Conservation (phyloP, 1,139 yeast genomes). For the Hemisphaericaspora subhashii region DNA sequence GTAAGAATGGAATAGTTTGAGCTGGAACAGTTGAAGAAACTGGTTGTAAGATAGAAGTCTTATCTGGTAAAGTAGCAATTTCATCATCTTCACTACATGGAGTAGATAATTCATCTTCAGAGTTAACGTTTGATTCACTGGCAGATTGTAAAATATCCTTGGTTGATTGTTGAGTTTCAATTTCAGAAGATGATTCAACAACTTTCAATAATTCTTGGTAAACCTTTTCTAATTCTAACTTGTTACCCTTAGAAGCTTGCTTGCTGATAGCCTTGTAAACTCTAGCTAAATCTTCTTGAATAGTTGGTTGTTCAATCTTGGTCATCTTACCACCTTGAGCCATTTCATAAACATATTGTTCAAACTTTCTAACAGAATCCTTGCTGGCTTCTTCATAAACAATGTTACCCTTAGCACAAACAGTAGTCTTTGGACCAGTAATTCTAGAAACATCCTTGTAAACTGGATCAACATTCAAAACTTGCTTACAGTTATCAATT, state of each 20-base stretch:
- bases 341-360: conserved; percentile 95
- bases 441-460: conserved; percentile 93
- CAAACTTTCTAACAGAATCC: conserved; percentile 89
- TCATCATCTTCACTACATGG: conserved; percentile 60
- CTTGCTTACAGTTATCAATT: conserved; percentile 93
- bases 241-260: conserved; percentile 65
- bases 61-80: conserved; percentile 79
- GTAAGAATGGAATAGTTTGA: conserved; percentile 93
- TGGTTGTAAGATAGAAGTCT: conserved; percentile 66
- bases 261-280: conserved; percentile 80
- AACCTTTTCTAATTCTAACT: conserved; percentile 75
- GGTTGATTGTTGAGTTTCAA: conserved; percentile 50
- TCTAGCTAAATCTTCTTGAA: conserved; percentile 79
- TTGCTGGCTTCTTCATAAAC: conserved; percentile 82
- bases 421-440: conserved; percentile 90
- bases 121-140: conserved; percentile 43
- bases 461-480: conserved; percentile 77
- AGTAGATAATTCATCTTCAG: conserved; percentile 49
- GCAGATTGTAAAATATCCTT: conserved; percentile 38
- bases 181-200: conserved; percentile 68
- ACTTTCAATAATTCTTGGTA: conserved; percentile 77
- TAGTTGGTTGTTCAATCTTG: conserved; percentile 64
- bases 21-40: conserved; percentile 74
- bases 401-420: conserved; percentile 86
- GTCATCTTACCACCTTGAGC: conserved; percentile 92